These are phyloP conservation scores for Aphanomyces astaci DNA, from an alignment of 352 stramenopile genomes.

Conservation along the genomic window DNA sequence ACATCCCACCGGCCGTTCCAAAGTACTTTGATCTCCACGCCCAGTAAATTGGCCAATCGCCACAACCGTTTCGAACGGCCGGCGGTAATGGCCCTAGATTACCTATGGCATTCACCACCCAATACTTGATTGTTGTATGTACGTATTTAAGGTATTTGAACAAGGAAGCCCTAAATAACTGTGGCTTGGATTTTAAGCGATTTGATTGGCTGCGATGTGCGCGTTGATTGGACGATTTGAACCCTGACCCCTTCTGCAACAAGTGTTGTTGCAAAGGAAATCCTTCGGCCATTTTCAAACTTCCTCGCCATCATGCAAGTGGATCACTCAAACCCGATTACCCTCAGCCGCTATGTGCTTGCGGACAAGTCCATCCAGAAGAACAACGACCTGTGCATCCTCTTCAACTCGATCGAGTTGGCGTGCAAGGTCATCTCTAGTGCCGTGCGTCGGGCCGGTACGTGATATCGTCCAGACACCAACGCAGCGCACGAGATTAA, in stretches of 20 bases:
- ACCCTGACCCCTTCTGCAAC: no score
- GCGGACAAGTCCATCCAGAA: conserved; percentile 87
- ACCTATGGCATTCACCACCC: no score
- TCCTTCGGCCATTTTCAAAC: conserved; percentile 1
- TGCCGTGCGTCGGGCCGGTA: conserved; percentile 92
- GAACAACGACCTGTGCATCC: conserved; percentile 90
- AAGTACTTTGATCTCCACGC: no score
- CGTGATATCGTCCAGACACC: neutral
- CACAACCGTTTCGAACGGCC: no score
- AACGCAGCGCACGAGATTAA: no score
- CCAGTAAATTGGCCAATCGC: no score
- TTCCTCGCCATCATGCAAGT: conserved; percentile 26
- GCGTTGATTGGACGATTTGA: neutral
- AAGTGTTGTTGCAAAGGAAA: neutral
- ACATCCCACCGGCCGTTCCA: no score
- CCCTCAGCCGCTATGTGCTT: conserved; percentile 92
- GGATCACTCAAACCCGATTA: conserved; percentile 83
- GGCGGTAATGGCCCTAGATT: neutral
- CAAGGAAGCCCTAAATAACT: neutral
- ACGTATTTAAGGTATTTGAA: neutral
- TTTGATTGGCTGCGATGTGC: neutral
- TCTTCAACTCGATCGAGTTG: conserved; percentile 94
- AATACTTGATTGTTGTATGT: no score
- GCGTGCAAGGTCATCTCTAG: conserved; percentile 97
- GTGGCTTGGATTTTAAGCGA: neutral